Conservation (phyloP, 106 monocot genomes). For the Dioscorea dumetorum region DNA sequence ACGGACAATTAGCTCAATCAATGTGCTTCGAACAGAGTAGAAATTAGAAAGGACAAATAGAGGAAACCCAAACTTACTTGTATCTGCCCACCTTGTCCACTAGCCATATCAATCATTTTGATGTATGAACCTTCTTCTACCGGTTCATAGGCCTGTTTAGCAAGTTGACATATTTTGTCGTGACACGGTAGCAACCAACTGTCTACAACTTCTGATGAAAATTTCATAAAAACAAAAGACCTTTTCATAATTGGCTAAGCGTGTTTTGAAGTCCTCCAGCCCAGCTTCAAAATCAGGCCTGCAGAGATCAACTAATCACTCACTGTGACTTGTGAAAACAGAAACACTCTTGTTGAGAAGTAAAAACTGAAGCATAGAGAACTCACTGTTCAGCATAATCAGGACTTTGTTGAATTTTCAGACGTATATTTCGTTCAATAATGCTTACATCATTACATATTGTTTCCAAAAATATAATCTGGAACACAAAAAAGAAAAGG, state of each 20-base stretch:
- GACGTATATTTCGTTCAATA: slow-evolving; percentile 96
- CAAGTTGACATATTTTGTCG: no score
- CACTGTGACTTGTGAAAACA: not conserved
- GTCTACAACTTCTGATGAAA: not conserved
- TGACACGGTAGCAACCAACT: no score
- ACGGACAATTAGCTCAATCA: no score
- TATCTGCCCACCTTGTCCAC: slow-evolving; percentile 85
- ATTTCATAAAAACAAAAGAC: slow-evolving; percentile 19
- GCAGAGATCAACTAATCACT: slow-evolving; percentile 17
- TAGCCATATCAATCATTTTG: slow-evolving; percentile 99
- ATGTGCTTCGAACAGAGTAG: no score
- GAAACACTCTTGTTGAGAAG: slow-evolving; percentile 4
- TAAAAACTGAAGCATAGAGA: slow-evolving; percentile 8
- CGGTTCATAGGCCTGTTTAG: slow-evolving; percentile 77
- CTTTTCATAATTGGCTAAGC: slow-evolving; percentile 95
- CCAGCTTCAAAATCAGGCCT: slow-evolving; percentile 97
- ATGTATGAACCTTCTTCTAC: slow-evolving; percentile 98
- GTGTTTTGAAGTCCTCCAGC: slow-evolving; percentile 63
- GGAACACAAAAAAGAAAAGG: slow-evolving; percentile 14
- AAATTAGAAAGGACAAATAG: not conserved
- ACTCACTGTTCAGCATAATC: slow-evolving; percentile 93
- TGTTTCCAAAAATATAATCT: slow-evolving; percentile 98
- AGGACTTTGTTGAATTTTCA: slow-evolving; percentile 99
- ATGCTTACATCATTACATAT: slow-evolving; percentile 88
- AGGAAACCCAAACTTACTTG: slow-evolving; percentile 39